Base-by-base conservation (phyloP, 768 basidiomycete species). In the Psilocybe cubensis region DNA sequence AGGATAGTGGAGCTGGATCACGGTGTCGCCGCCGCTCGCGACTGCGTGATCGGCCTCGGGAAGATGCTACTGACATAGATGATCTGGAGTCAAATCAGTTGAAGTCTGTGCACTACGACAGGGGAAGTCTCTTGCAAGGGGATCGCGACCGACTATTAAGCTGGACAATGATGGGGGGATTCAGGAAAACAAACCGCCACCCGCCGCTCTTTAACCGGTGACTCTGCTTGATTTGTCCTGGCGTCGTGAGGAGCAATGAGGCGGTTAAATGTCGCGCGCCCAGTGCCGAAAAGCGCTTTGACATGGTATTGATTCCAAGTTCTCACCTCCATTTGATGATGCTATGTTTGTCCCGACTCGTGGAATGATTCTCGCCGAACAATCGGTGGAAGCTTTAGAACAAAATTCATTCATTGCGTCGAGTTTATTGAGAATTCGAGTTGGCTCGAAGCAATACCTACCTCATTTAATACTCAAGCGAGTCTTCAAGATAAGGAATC, bases 21-120 rank as follows among this genome's bases (percentile, higher is more conserved):
- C 43, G 54, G 6, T 54, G 48, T 38, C 31, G 58, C 4, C 44
- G 53, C 6, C 48, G 58, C 18, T 57, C 56, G 17, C 49, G 48
- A 25, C 56, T 57, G 31, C 49, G 56, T 17, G 53, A 56, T 29
- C 54, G 42, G 18, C n/a, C n/a, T n/a, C 43, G 53, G 10, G 58
- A 59, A 29, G 58, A 59, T 17, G 43, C 58, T n/a, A 55, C 54
- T 23, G 58, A 59, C 58, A 59, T 59, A n/a, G 38, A 11, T 48
- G 41, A 20, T 17, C 35, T 38, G n/a, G 10, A n/a, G 35, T 5
- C n/a, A 17, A 10, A 1, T 11, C 12, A 11, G 35, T 14, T 14
- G 7, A n/a, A 38, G 12, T 38, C 35, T 33, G 9, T 33, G 14
- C 14, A 14, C 31, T 8, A 7, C 31, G 31, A 14, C 31, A 33